phyloP scores from a whole-genome alignment of 768 basidiomycete genomes.

The Auriscalpium vulgare region DNA sequence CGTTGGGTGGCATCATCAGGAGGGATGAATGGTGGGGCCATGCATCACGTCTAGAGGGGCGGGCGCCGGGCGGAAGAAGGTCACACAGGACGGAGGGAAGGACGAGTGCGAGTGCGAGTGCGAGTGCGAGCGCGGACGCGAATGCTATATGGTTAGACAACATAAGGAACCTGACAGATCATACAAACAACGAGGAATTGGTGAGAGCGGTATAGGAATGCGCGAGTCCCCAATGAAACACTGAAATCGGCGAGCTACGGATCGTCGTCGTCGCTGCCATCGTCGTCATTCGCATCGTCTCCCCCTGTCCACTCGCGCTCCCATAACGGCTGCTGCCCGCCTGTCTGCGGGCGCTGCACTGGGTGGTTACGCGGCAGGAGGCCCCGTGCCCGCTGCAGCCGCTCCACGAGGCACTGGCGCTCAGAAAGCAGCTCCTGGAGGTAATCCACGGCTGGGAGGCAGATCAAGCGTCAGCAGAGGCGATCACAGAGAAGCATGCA shows the following conservation, averaged over 20 bases:
- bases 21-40: too few species aligned
- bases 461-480: slow-evolving; percentile 1
- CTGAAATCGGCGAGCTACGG: slow-evolving; percentile 3
- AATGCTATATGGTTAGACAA: too few species aligned
- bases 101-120: too few species aligned
- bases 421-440: slow-evolving; percentile 59
- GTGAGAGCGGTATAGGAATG: too few species aligned
- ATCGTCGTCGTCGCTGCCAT: slow-evolving; percentile 15
- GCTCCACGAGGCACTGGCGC: slow-evolving; percentile 45
- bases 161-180: too few species aligned
- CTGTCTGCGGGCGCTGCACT: slow-evolving; percentile 29
- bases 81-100: too few species aligned
- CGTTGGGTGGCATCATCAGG: too few species aligned
- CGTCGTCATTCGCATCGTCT: slow-evolving; percentile 23
- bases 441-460: slow-evolving; percentile 71
- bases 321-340: slow-evolving; percentile 46
- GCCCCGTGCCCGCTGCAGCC: slow-evolving; percentile 52
- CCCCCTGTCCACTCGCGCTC: slow-evolving; percentile 83
- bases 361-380: slow-evolving; percentile 56
- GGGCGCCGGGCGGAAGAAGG: too few species aligned
- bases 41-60: too few species aligned
- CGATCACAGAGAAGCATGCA: slow-evolving; percentile 4
- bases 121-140: too few species aligned
- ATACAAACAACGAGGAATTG: too few species aligned
- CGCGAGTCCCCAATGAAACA: too few species aligned